Conservation (phyloP, 495 filamentous ascomycete genomes). For the Podospora pseudopauciseta region DNA sequence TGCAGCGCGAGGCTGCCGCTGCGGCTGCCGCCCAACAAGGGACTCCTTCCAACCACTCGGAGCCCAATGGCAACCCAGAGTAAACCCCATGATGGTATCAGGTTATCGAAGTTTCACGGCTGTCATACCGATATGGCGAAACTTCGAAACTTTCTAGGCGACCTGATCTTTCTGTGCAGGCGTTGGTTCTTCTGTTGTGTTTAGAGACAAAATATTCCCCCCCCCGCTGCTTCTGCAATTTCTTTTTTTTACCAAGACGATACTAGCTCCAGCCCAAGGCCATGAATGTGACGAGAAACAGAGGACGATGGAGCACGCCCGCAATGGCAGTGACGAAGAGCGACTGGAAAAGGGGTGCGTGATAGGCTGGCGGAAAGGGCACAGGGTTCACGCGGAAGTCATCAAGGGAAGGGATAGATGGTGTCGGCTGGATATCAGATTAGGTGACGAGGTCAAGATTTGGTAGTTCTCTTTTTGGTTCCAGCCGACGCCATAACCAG, state of each 20-base stretch:
- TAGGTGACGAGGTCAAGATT: conserved; percentile 11
- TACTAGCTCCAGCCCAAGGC: conserved; percentile 26
- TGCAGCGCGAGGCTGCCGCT: conserved; percentile 53
- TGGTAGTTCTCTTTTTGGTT: background rate
- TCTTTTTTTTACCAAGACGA: conserved; percentile 30
- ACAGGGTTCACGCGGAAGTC: background rate
- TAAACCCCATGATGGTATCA: conserved; percentile 32
- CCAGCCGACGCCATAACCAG: background rate
- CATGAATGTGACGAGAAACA: conserved; percentile 28
- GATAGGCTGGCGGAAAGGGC: conserved; percentile 7
- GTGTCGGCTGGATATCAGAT: background rate
- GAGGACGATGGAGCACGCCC: conserved; percentile 11
- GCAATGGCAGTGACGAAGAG: conserved; percentile 8
- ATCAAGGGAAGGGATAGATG: background rate
- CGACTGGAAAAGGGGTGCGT: background rate
- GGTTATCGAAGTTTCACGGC: conserved; percentile 14
- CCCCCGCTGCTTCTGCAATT: conserved; percentile 25
- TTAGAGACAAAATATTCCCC: conserved; percentile 40
- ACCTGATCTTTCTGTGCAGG: conserved; percentile 31
- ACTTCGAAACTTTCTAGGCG: conserved; percentile 17
- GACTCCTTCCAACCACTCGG: conserved; percentile 34
- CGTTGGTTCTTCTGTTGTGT: conserved; percentile 39
- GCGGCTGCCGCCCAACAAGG: conserved; percentile 28
- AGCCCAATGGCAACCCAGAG: conserved; percentile 46
- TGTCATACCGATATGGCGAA: conserved; percentile 24